Percentiles rank a stretch among this genome's conserved stretches.
Conservation (phyloP, 768 basidiomycete genomes). For the Clavaria fumosa region DNA sequence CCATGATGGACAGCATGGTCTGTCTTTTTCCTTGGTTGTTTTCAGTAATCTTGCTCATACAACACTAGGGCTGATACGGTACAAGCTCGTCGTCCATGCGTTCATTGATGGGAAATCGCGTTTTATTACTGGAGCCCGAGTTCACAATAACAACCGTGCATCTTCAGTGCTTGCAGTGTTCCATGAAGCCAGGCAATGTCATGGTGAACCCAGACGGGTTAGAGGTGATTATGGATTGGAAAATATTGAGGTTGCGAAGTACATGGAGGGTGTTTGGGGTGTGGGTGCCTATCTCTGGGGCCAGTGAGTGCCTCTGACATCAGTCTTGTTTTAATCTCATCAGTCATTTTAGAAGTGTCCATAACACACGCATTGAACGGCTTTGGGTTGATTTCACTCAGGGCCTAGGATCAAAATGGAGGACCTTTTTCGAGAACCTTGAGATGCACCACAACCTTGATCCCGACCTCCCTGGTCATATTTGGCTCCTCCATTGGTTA, state of each 20-base stretch:
- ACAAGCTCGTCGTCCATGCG: slow-evolving; percentile 17
- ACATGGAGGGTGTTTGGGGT: slow-evolving; percentile 13
- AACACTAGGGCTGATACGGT: slow-evolving; percentile 12
- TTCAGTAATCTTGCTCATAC: neutral
- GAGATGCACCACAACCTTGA: slow-evolving; percentile 16
- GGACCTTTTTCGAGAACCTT: slow-evolving; percentile 17
- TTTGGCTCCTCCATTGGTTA: slow-evolving; percentile 19
- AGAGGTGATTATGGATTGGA: slow-evolving; percentile 19
- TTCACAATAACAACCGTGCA: slow-evolving; percentile 18
- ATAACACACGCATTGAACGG: slow-evolving; percentile 12
- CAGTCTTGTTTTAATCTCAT: neutral
- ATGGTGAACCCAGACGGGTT: slow-evolving; percentile 14
- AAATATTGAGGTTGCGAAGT: slow-evolving; percentile 14
- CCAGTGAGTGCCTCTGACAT: slow-evolving; percentile 7
- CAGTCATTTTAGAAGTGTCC: slow-evolving; percentile 7
- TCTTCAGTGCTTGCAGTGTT: slow-evolving; percentile 15
- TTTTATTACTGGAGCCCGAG: slow-evolving; percentile 12
- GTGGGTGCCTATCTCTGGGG: slow-evolving; percentile 18
- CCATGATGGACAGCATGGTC: slow-evolving; percentile 22
- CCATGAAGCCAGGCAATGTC: slow-evolving; percentile 1
- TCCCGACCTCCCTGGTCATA: slow-evolving; percentile 10
- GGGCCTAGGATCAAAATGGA: slow-evolving; percentile 18
- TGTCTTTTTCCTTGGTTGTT: neutral
- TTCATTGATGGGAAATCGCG: slow-evolving; percentile 20
- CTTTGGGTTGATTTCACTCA: slow-evolving; percentile 20